Base-by-base conservation (phyloP, 2,329 filamentous ascomycete species). In the Pseudocercospora macadamiae region DNA sequence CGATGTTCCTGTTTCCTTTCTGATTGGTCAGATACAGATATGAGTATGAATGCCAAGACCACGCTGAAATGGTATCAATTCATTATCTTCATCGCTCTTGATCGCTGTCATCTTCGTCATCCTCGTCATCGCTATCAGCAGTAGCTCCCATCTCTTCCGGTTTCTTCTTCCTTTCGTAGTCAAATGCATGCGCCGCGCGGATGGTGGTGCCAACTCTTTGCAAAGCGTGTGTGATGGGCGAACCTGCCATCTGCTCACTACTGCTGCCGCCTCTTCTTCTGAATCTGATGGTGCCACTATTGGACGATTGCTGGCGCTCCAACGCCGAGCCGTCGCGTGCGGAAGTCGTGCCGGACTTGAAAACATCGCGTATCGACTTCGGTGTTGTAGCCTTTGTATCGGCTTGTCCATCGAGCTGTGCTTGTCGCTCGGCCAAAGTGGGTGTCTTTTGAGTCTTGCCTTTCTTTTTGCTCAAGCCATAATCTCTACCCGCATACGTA, bases 121-220 rank as follows among this genome's bases (percentile, higher is more conserved):
- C 58, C 4, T 61, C 57, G 19, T 56, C 54, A 47, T 55, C 59
- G 18, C 53, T 49, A 19, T 54, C 54, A 47, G 49, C 55, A 25
- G 59, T 55, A 8, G 45, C 45, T 16, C 34, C 52, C 36, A 39
- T 44, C 51, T 55, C 55, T 16, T 39, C 55, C 7, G 51, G 37
- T 28, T 55, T 51, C 42, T 57, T 57, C 44, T 57, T 64, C 25
- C 53, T 52, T 4, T 51, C 56, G 25, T 61, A 64, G 28, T 64
- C 61, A 18, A 52, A 51, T 14, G 49, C 51, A 51, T 64, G 61
- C 19, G 58, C 61, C 14, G 48, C 53, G 28, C 61, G 52, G 30
- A 64, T 54, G 8, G 61, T 59, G 16, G 54, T 64, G 2, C 59
- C 61, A n/a, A 64, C 59, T 10, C 61, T 51, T 21, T 61, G 59